Base-by-base conservation (phyloP, 139 green algal genomes). In the Tetradesmus lagerheimii region DNA sequence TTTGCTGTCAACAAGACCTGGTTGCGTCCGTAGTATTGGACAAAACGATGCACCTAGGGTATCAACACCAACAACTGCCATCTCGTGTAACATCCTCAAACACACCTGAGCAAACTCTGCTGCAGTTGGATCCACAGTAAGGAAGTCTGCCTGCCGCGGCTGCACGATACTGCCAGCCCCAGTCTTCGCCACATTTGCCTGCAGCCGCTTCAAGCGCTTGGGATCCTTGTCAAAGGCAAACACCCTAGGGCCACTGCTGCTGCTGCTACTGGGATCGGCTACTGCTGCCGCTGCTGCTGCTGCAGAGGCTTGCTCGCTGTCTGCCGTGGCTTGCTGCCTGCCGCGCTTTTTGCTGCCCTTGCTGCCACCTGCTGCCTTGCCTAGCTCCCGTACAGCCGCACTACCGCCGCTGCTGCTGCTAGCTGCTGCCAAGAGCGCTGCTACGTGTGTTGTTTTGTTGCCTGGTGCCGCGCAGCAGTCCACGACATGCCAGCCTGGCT, bases 361-460 rank as follows among this genome's bases (percentile, higher is more conserved):
- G 85, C 8, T 83, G 47, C 50, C 62, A 35, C n/a, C 38, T 77
- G 29, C 66, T 77, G 29, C 66, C 23, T 91, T 47, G n/a, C 41
- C 78, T 66, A 50, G 43, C 64, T 57, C 18, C 5, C 29, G 15
- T 31, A 8, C 18, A 14, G 34, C 35, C 37, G 57, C 4, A 6
- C 20, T 37, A 27, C 8, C 27, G 27, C 6, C 39, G 25, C 23
- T n/a, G 80, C 64, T 77, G 74, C 62, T 86, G 47, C 11, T 31
- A 3, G 76, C 38, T 34, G 71, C 85, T 20, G 77, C 86, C 78
- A 98, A 91, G 18, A 97, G 89, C 35, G 96, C 95, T 3, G 96
- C 98, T 37, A 99, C 74, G 86, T 99, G 98, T 0, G 97, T 99
- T 0, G 98, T 99, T 90, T 99, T 99, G 95, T 99, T 99, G 75